These are phyloP conservation scores for Lepidium africanum DNA, from an alignment of 345 rosid genomes.

Conservation along the genomic window DNA sequence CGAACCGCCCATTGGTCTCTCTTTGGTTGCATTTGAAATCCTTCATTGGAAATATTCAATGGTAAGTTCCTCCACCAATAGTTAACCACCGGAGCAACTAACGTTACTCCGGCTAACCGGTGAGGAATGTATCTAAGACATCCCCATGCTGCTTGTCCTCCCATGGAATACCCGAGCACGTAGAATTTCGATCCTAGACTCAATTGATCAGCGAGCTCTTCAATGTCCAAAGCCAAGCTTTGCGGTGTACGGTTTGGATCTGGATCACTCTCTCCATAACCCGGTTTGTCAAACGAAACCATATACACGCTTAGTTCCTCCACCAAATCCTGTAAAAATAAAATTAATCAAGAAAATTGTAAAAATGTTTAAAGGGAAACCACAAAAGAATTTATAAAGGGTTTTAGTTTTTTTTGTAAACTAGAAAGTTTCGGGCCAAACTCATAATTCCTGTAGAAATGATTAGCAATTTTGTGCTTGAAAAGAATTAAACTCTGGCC, in stretches of 20 bases:
- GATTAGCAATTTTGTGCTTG: too few relatives aligned
- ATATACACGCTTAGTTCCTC: slow-evolving; percentile 39
- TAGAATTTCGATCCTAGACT: slow-evolving; percentile 41
- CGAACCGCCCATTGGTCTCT: slow-evolving; percentile 49
- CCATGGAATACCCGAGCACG: slow-evolving; percentile 46
- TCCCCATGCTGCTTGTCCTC: slow-evolving; percentile 41
- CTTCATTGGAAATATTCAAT: slow-evolving; percentile 33
- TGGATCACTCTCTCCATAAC: slow-evolving; percentile 66
- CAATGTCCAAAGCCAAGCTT: slow-evolving; percentile 43
- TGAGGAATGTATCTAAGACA: slow-evolving; percentile 59
- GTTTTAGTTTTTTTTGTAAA: too few relatives aligned
- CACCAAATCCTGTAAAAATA: slow-evolving; percentile 29
- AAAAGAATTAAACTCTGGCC: too few relatives aligned
- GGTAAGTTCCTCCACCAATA: slow-evolving; percentile 55
- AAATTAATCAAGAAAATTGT: not conserved
- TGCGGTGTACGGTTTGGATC: slow-evolving; percentile 39
- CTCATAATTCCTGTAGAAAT: too few relatives aligned
- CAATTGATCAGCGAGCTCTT: slow-evolving; percentile 58
- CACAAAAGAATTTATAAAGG: too few relatives aligned
- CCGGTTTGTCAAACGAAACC: slow-evolving; percentile 52
- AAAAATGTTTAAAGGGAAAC: too few relatives aligned
- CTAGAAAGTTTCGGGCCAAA: too few relatives aligned
- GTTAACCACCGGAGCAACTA: slow-evolving; percentile 45
- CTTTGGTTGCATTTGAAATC: slow-evolving; percentile 23
- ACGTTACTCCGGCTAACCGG: slow-evolving; percentile 45